Conservation (phyloP, 2,329 filamentous ascomycete species). For the Lachnellula occidentalis region DNA sequence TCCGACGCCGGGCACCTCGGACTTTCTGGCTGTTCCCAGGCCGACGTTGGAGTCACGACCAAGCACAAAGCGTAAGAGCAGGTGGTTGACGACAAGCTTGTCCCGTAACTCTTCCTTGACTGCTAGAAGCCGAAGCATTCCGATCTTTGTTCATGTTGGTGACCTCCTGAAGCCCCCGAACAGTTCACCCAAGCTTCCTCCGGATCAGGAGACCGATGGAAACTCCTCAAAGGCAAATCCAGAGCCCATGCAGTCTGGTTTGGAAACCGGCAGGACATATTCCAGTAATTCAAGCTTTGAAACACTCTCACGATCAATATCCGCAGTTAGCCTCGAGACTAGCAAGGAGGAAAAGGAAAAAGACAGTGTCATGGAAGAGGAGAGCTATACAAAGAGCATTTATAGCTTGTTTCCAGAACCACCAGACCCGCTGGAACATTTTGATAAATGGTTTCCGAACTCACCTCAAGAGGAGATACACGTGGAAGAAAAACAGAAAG, state of each 20-base stretch:
- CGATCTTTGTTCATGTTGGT: slow-evolving; percentile 4
- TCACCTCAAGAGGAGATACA: not conserved
- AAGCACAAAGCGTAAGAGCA: slow-evolving; percentile 1
- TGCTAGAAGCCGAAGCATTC: slow-evolving; percentile 2
- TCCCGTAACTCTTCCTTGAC: slow-evolving; percentile 1
- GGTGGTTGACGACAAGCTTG: slow-evolving; percentile 1
- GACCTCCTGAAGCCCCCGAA: slow-evolving; percentile 1
- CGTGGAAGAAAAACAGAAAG: not conserved
- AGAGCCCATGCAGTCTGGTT: not conserved
- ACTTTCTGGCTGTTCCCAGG: slow-evolving; percentile 2
- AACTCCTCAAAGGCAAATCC: not conserved
- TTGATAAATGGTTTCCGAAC: slow-evolving; percentile 12
- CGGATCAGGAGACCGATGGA: not conserved
- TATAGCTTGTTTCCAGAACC: slow-evolving; percentile 1
- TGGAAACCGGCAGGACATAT: not conserved
- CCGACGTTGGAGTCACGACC: not conserved
- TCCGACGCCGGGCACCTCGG: not conserved
- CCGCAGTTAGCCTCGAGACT: too few species aligned
- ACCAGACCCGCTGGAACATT: slow-evolving; percentile 6
- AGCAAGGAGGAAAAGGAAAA: not conserved
- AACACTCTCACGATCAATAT: not conserved
- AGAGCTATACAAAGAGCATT: not conserved
- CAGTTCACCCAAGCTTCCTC: not conserved
- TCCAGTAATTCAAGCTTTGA: not conserved
- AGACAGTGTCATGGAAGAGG: not conserved